A percentile compares a stretch with the other conserved stretches of the same genome.
Evolutionary conservation across 176 grass and related monocot species (phyloP).

Genomic region (Hsuehochloa calcarea): DNA sequence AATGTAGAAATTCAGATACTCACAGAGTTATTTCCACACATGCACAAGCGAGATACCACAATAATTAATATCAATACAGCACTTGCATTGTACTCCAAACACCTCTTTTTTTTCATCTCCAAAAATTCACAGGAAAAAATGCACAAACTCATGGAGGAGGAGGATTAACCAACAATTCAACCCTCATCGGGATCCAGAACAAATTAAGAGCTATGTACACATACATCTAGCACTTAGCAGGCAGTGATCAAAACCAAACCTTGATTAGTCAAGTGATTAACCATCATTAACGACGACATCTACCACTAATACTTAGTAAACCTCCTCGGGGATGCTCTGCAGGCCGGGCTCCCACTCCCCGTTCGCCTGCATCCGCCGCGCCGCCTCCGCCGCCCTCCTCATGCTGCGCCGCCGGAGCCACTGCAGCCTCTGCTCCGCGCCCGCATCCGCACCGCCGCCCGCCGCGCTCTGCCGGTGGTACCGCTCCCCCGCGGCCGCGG

Average conservation of each 20-base stretch:
- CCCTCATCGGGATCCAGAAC: slow-evolving; percentile 13
- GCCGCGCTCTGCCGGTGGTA: slow-evolving; percentile 23
- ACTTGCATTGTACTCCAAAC: slow-evolving; percentile 16
- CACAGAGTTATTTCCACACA: neutral
- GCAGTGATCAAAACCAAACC: slow-evolving; percentile 49
- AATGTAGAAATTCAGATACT: neutral
- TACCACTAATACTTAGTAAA: slow-evolving; percentile 31
- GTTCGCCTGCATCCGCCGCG: slow-evolving; percentile 32
- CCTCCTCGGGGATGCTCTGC: slow-evolving; percentile 91
- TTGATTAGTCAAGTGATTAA: slow-evolving; percentile 47
- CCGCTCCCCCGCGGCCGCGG: slow-evolving; percentile 11
- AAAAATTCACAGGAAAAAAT: slow-evolving; percentile 8
- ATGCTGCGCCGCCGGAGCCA: slow-evolving; percentile 67
- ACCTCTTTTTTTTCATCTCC: slow-evolving; percentile 5
- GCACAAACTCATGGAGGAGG: slow-evolving; percentile 26
- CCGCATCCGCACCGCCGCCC: neutral
- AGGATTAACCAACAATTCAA: slow-evolving; percentile 8
- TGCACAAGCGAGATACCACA: neutral
- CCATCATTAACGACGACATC: slow-evolving; percentile 31
- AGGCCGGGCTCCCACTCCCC: slow-evolving; percentile 77
- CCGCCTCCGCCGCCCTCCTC: slow-evolving; percentile 49
- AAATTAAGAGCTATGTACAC: slow-evolving; percentile 46
- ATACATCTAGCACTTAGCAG: slow-evolving; percentile 44
- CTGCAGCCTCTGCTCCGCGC: slow-evolving; percentile 71
- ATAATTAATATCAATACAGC: neutral